Percentiles rank a stretch among this genome's conserved stretches.
Evolutionary conservation across 2,329 filamentous ascomycete species (phyloP).

Genomic region (Aspergillus uvarum): DNA sequence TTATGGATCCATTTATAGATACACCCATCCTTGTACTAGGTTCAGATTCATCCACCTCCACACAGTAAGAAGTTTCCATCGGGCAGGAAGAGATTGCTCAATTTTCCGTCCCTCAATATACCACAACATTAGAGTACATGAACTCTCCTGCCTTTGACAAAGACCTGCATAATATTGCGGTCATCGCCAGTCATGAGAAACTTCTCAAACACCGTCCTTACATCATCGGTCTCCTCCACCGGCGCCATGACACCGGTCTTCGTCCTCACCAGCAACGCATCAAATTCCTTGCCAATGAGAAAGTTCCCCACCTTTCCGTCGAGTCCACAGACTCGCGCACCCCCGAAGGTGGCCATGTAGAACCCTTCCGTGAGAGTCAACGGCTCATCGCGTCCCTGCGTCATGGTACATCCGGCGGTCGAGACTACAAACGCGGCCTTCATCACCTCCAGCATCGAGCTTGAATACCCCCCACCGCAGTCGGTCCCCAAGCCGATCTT

Average conservation of each 20-base stretch:
- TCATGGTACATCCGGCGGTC: constrained; percentile 36
- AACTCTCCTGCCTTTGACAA: constrained; percentile 49
- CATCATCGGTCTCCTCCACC: constrained; percentile 51
- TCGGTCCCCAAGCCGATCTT: constrained; percentile 69
- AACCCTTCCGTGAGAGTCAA: constrained; percentile 56
- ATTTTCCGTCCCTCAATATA: too few species aligned
- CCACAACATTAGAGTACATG: not conserved
- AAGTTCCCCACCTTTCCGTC: constrained; percentile 58
- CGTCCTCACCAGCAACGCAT: constrained; percentile 55
- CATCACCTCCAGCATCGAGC: constrained; percentile 51
- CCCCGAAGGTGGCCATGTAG: constrained; percentile 61
- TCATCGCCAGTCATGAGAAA: constrained; percentile 67
- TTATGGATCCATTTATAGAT: not conserved
- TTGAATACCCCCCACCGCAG: constrained; percentile 62
- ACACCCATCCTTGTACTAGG: not conserved
- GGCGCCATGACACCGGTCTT: constrained; percentile 52
- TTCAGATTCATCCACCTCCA: too few species aligned
- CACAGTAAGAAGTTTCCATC: too few species aligned
- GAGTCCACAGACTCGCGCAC: constrained; percentile 59
- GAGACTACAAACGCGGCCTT: constrained; percentile 55
- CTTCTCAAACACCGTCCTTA: constrained; percentile 57
- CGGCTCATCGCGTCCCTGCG: constrained; percentile 43
- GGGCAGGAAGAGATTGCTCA: too few species aligned
- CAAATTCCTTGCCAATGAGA: constrained; percentile 60
- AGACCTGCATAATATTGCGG: constrained; percentile 59